Evolutionary conservation across 2,329 filamentous ascomycete species (phyloP), one percentile per base, ranked within the genome.

Genomic region (Botrytis elliptica): DNA sequence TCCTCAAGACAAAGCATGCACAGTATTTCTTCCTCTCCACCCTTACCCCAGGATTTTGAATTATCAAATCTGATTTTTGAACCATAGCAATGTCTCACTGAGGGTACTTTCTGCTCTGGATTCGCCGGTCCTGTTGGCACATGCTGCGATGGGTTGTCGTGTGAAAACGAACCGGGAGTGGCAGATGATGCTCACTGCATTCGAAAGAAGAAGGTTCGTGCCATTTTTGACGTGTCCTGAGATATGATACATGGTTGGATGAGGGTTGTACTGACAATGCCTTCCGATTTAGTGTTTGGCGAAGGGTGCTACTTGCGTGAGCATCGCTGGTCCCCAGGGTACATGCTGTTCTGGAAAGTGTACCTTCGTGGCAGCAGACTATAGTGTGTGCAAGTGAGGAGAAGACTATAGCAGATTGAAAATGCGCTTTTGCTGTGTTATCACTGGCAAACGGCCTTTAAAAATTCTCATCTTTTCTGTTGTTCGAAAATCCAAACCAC

Each of bases 151-250:
- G 70, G 70, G 6, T 38, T 67, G 12, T 22, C 25, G 2, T 72
- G 62, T 40, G 49, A 55, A 29, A 67, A 72, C 4, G 38, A 20
- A n/a, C 49, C 66, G 57, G 49, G 36, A 3, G 49, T 67, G 6
- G 60, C 70, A 66, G 70, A 72, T 2, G n/a, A 72, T 67, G 70
- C 70, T 20, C 62, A 52, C n/a, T 72, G 70, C 63, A 33, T 71
- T 55, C 60, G 25, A 38, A 52, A 71, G 33, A 65, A 49, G n/a
- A 59, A 67, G 70, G 70, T 67, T 18, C 57, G 62, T 52, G 14
- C 29, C 40, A 22, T 25, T 46, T 10, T 2, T 10, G 3, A 2
- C 8, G 1, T 44, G 4, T 29, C 25, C 16, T 42, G 18, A 33
- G 9, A 44, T 69, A 16, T 22, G 2, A 25, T 44, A n/a, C 14